Conservation (phyloP, 805 yeast species). For the Dipodascus geniculatus region DNA sequence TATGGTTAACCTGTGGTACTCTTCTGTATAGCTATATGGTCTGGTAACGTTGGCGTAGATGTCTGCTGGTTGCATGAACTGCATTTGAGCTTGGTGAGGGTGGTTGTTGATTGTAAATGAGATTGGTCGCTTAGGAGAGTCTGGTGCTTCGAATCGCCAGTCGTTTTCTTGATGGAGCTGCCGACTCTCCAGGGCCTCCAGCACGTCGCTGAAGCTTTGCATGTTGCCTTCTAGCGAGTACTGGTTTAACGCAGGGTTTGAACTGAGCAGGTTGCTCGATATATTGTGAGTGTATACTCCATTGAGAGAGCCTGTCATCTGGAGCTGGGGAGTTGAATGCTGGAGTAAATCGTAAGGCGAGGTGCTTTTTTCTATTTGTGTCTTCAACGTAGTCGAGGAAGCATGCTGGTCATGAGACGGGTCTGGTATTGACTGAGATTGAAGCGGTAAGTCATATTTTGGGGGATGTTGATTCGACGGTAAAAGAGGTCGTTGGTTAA, state of each 20-base stretch:
- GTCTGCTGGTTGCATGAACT: slow-evolving; percentile 14
- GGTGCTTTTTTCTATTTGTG: neutral
- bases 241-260: neutral
- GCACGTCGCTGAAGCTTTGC: slow-evolving; percentile 4
- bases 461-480: neutral
- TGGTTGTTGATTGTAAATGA: slow-evolving; percentile 15
- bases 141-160: slow-evolving; percentile 15
- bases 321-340: neutral
- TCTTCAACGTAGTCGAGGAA: neutral
- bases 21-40: slow-evolving; percentile 85
- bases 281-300: neutral
- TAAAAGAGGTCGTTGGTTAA: neutral
- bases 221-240: neutral
- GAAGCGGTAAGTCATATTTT: no score
- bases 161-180: slow-evolving; percentile 4
- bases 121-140: slow-evolving; percentile 16
- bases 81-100: neutral
- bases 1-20: slow-evolving; percentile 69
- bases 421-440: neutral
- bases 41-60: slow-evolving; percentile 58
- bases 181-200: slow-evolving; percentile 9
- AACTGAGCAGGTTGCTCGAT: neutral
- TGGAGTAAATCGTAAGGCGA: neutral
- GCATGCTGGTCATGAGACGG: neutral
- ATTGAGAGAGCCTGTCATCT: neutral